Evolutionary conservation across 116 monocot species (phyloP).

Genomic region (Trichopus zeylanicus): DNA sequence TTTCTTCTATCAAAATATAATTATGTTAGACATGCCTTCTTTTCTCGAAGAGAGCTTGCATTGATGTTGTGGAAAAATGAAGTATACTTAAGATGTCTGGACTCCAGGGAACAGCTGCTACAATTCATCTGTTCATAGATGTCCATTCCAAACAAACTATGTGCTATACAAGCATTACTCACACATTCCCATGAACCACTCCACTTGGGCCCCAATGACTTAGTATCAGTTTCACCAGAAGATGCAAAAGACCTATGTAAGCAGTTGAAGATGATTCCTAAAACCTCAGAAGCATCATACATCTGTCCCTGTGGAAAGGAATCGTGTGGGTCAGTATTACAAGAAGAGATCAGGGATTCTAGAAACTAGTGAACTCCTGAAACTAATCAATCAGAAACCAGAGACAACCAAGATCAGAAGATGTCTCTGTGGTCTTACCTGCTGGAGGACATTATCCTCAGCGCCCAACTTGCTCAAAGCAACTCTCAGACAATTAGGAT

Average conservation of each 20-base stretch:
- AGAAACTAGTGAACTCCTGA: neutral
- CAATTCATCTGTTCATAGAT: slow-evolving; percentile 91
- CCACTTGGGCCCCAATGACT: slow-evolving; percentile 31
- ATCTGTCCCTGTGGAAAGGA: slow-evolving; percentile 62
- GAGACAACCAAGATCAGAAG: too few species aligned
- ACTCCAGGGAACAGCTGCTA: slow-evolving; percentile 54
- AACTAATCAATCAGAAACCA: too few species aligned
- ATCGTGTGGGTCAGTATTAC: slow-evolving; percentile 6
- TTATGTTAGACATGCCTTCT: slow-evolving; percentile 45
- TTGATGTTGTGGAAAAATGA: slow-evolving; percentile 96
- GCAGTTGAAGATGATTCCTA: slow-evolving; percentile 84
- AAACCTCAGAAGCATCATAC: slow-evolving; percentile 97
- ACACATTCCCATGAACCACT: slow-evolving; percentile 74
- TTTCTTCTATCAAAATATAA: neutral
- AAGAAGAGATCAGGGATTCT: neutral
- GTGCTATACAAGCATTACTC: slow-evolving; percentile 60
- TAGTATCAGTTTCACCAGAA: slow-evolving; percentile 19
- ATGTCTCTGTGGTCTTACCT: slow-evolving; percentile 30
- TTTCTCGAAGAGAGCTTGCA: slow-evolving; percentile 74
- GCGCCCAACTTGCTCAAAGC: slow-evolving; percentile 90
- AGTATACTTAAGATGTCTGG: slow-evolving; percentile 77
- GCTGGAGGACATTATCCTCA: slow-evolving; percentile 89
- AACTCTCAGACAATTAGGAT: slow-evolving; percentile 58
- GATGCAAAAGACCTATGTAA: slow-evolving; percentile 62
- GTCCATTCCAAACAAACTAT: slow-evolving; percentile 80